Base-by-base conservation (phyloP, 306 rosid genomes). In the Mimosa pudica region DNA sequence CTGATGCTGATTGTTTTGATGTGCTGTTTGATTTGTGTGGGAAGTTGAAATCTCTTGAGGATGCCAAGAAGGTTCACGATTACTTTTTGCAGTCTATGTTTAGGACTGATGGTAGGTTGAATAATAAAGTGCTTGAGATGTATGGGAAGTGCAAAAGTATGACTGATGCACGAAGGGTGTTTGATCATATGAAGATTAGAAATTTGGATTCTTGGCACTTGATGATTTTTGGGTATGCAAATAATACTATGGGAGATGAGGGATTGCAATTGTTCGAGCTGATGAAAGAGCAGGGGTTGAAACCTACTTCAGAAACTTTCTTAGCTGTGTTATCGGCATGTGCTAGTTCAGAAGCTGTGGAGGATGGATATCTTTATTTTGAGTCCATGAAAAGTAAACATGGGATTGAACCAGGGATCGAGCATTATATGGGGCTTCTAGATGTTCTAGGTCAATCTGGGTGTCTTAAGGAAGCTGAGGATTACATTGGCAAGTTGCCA, bases 371-470 rank as follows among this genome's bases (percentile, higher is more conserved):
- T 42, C 38, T 62, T 32, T 35, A 32, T 10, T 62, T 62, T 62
- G 68, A 62, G 11, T 62, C 68, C 68, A 62, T 62, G 68, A 62
- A 32, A 62, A 62, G 42, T 10, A 62, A 62, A 33, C 44, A 62
- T 62, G 68, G 68, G 12, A 62, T 62, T 62, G 68, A 62, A 62
- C 68, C 68, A 10, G n/a, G 68, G 41, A 33, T 62, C 42, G 68
- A 62, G 17, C 68, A 96, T 90, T 94, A 92, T 83, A 76, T 90
- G 92, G 97, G 93, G 46, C 86, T 92, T 73, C 81, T 94, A 61
- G 94, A 90, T 75, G 90, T 92, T 77, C 93, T 92, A 57, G 96
- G 97, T 48, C 92, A 86, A 73, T 88, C 93, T 58, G 97, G 97
- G 66, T 89, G 90, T 80, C 89, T 94, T 3, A 78, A 82, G 70